Conservation (phyloP, 192 early-diverging fungal species). For the Lunasporangiospora selenospora region DNA sequence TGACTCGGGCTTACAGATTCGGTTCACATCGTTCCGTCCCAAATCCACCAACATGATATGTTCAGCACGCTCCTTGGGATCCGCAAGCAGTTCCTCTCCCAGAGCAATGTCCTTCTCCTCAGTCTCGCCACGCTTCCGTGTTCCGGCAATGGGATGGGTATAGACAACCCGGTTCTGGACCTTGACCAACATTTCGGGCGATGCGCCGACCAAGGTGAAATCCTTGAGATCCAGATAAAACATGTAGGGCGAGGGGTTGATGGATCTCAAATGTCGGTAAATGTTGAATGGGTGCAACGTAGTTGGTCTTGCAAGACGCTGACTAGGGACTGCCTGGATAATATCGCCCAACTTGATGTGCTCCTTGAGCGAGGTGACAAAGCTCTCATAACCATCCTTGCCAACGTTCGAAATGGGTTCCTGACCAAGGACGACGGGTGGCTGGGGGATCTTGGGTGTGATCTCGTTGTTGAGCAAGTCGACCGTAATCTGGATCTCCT, state of each 20-base stretch:
- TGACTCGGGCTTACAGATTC: slow-evolving; percentile 91
- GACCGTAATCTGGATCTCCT: slow-evolving; percentile 74
- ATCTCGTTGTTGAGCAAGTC: slow-evolving; percentile 70
- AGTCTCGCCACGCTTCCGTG: slow-evolving; percentile 88
- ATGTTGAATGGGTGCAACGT: slow-evolving; percentile 97
- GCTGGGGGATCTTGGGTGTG: slow-evolving; percentile 83
- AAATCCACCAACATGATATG: slow-evolving; percentile 99
- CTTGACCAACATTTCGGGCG: slow-evolving; percentile 97
- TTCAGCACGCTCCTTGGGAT: slow-evolving; percentile 97
- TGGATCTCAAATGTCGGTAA: slow-evolving; percentile 91
- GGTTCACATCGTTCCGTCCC: slow-evolving; percentile 98
- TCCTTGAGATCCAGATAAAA: slow-evolving; percentile 96
- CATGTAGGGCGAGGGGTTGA: slow-evolving; percentile 99
- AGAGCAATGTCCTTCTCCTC: slow-evolving; percentile 88
- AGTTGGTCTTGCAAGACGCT: slow-evolving; percentile 87
- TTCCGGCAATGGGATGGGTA: slow-evolving; percentile 99
- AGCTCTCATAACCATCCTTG: slow-evolving; percentile 87
- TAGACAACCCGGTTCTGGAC: slow-evolving; percentile 82
- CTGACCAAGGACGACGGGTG: slow-evolving; percentile 69
- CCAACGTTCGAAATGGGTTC: slow-evolving; percentile 88
- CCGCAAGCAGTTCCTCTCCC: slow-evolving; percentile 86
- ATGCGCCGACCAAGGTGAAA: slow-evolving; percentile 96
- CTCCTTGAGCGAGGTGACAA: slow-evolving; percentile 87
- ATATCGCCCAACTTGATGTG: slow-evolving; percentile 97
- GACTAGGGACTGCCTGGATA: slow-evolving; percentile 97